Evolutionary conservation across 2,329 filamentous ascomycete genomes (phyloP), one percentile per base, ranked within the genome.

Genomic region (Trichoderma simmonsii): DNA sequence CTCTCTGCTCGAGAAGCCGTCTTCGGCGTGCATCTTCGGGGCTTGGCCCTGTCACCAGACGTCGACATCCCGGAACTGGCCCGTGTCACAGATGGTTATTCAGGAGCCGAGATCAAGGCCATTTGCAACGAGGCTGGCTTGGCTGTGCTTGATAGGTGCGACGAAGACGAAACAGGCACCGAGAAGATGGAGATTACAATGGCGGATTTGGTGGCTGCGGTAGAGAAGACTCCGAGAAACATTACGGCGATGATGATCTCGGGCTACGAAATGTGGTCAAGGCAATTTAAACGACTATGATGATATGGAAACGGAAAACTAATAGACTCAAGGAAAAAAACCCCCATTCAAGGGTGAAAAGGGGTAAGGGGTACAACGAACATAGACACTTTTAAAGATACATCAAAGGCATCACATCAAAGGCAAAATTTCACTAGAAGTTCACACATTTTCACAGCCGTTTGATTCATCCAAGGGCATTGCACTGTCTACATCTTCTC

Each of bases 81-180:
- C 6, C 78, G 79, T 18, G 80, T 83, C 61, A 92, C 92, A 0
- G 91, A 94, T 8, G 94, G 94, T 0, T 93, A 93, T 80, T 96
- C 94, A 2, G 95, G 95, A 3, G 94, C 95, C 0, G 95, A 98
- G 81, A 89, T 98, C 73, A 83, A 85, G 71, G 84, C 83, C 5
- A 85, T 89, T 4, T 88, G 86, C 75, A 81, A 83, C 39, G 79
- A 80, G 67, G 85, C 84, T 0, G 83, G 83, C 5, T 78, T 83
- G 66, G 81, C 82, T 6, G 86, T 85, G 14, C 79, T 83, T 70
- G 82, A 83, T 4, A 76, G 79, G 7, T 77, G 75, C 48, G 78
- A 81, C 3, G 79, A 81, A 1, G 76, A 77, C 2, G 75, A 78
- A n/a, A 74, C 68, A 2, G 79, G 74, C 0, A 74, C 64, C 18